Percentiles rank a stretch among this genome's conserved stretches.
These are phyloP conservation scores for Podila minutissima DNA, from an alignment of 192 early-diverging fungal genomes.

Conservation along the genomic window DNA sequence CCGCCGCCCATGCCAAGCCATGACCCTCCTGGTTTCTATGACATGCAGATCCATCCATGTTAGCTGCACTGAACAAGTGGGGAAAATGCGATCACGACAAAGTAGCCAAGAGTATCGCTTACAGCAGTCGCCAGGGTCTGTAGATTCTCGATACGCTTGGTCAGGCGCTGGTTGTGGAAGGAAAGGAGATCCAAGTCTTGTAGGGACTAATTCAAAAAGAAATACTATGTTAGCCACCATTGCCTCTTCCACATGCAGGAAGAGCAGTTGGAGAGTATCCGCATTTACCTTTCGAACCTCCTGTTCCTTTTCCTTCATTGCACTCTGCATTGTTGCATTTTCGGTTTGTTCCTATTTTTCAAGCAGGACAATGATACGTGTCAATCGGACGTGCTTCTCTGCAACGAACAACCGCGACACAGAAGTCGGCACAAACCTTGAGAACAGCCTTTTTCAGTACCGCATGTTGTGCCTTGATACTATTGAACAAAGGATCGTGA, in stretches of 20 bases:
- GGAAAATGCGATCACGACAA: neutral
- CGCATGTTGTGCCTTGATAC: constrained; percentile 69
- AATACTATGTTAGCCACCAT: no score
- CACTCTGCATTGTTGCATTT: constrained; percentile 57
- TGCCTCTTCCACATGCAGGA: no score
- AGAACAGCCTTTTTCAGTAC: constrained; percentile 67
- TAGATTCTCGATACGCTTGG: constrained; percentile 66
- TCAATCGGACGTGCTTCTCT: neutral
- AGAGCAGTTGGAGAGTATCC: neutral
- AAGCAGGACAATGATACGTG: neutral
- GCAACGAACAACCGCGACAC: neutral
- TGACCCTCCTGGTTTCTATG: constrained; percentile 47
- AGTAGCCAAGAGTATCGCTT: neutral
- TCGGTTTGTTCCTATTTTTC: constrained; percentile 62
- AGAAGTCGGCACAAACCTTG: constrained; percentile 48
- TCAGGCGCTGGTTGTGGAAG: constrained; percentile 68
- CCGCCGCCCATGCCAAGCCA: constrained; percentile 52
- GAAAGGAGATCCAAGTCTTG: constrained; percentile 66
- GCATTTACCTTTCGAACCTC: constrained; percentile 61
- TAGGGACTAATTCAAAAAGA: constrained; percentile 27
- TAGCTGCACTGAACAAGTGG: neutral
- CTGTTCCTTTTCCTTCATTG: constrained; percentile 67
- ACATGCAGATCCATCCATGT: neutral
- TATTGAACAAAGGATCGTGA: neutral
- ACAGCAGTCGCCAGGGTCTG: constrained; percentile 54